phyloP scores from a whole-genome alignment of 208 protist genomes.

The Porcisia hertigi region DNA sequence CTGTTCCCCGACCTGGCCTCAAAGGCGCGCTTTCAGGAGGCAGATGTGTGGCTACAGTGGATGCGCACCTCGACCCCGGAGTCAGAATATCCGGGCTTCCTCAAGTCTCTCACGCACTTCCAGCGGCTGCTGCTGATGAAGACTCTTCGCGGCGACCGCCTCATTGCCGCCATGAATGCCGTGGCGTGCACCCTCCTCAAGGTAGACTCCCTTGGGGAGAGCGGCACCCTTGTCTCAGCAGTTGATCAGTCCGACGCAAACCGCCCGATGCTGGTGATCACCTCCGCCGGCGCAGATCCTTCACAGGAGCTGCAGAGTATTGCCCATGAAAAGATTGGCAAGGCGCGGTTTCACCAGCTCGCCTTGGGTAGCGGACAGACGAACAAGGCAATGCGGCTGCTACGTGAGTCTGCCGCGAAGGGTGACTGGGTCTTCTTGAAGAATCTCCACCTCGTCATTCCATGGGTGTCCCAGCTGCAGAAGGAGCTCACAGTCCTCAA shows the following conservation, averaged over 20 bases:
- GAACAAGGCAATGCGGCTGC: conserved; percentile 86
- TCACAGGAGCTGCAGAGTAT: conserved; percentile 94
- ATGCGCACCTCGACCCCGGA: conserved; percentile 87
- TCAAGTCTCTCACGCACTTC: conserved; percentile 90
- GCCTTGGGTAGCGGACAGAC: conserved; percentile 96
- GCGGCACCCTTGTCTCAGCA: conserved; percentile 52
- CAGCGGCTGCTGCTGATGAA: conserved; percentile 96
- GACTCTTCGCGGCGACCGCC: conserved; percentile 94
- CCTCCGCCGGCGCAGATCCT: conserved; percentile 95
- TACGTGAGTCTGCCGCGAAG: conserved; percentile 68
- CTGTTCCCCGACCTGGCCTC: conserved; percentile 72
- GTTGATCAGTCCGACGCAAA: conserved; percentile 51
- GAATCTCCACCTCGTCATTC: conserved; percentile 96
- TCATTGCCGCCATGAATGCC: conserved; percentile 92
- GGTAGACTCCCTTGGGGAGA: conserved; percentile 78
- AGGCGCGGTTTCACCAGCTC: conserved; percentile 90
- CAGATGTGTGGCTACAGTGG: conserved; percentile 93
- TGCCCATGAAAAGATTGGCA: conserved; percentile 73
- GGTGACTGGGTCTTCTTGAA: conserved; percentile 97
- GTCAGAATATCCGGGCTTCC: conserved; percentile 78
- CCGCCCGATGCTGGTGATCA: conserved; percentile 94
- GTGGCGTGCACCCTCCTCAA: conserved; percentile 80
- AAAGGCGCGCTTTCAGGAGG: conserved; percentile 83
- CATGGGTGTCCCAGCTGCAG: conserved; percentile 93
- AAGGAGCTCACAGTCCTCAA: conserved; percentile 91